Evolutionary conservation across 1,284 basidiomycete species (phyloP).

Genomic region (Mycena sp.): DNA sequence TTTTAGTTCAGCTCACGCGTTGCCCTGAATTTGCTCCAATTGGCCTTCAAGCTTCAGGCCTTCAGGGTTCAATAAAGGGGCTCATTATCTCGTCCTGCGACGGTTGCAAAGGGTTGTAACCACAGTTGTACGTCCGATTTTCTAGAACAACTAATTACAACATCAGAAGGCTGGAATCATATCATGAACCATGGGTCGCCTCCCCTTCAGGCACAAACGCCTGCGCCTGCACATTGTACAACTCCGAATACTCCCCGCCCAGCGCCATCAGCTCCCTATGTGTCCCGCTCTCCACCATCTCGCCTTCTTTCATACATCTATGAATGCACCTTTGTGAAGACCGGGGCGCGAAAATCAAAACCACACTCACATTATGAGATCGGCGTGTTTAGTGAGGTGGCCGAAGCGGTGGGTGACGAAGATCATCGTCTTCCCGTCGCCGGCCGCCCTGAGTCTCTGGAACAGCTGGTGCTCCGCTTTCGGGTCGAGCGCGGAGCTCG

Average conservation of each 20-base stretch:
- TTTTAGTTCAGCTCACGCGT: no score
- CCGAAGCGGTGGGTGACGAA: constrained; percentile 78
- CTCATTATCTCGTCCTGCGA: no score
- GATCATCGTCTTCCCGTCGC: constrained; percentile 70
- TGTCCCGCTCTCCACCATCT: constrained; percentile 42
- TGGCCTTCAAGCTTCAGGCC: no score
- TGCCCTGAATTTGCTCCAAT: no score
- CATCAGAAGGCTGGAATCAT: no score
- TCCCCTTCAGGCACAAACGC: no score
- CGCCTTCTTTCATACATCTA: constrained; percentile 48
- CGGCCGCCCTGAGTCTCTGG: constrained; percentile 54
- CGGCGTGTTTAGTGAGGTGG: constrained; percentile 69
- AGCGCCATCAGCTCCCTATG: constrained; percentile 42
- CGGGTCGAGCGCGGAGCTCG: constrained; percentile 61
- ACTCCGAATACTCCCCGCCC: constrained; percentile 39
- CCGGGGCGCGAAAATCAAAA: background rate
- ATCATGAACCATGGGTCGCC: no score
- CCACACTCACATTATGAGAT: constrained; percentile 62
- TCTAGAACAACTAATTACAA: no score
- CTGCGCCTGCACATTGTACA: constrained; percentile 41
- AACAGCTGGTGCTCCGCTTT: constrained; percentile 60
- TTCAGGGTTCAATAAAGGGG: no score
- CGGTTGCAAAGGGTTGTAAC: no score
- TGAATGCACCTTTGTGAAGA: background rate
- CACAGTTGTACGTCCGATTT: no score